Evolutionary conservation across 108 stramenopile genomes (phyloP).

Genomic region (Nitzschia sp.): DNA sequence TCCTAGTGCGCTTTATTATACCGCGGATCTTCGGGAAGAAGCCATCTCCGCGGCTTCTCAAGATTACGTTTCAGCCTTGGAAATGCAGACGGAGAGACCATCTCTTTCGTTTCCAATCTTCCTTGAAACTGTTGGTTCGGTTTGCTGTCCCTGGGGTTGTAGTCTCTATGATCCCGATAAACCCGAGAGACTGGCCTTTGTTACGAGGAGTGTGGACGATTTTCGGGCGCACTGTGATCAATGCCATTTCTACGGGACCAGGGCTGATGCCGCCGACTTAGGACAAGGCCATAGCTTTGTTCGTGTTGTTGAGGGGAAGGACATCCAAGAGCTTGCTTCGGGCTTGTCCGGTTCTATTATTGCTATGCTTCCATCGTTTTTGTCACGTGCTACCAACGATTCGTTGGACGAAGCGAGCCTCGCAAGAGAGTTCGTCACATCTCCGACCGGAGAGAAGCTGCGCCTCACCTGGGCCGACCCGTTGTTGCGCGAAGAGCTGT

Average conservation of each 20-base stretch:
- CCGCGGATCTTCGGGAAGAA: neutral
- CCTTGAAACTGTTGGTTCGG: neutral
- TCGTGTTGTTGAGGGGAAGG: neutral
- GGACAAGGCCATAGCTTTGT: neutral
- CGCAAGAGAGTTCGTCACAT: neutral
- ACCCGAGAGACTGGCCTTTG: neutral
- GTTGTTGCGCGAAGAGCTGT: neutral
- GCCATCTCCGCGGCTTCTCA: too few relatives aligned
- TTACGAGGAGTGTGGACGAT: neutral
- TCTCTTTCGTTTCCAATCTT: neutral
- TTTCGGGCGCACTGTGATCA: neutral
- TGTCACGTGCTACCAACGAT: neutral
- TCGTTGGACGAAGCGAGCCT: neutral
- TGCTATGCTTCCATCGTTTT: neutral
- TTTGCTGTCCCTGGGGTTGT: slow-evolving; percentile 23
- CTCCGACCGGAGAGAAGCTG: slow-evolving; percentile 16
- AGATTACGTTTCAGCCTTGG: too few relatives aligned
- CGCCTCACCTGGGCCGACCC: neutral
- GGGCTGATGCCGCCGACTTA: neutral
- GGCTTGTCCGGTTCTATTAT: slow-evolving; percentile 2
- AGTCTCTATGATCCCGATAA: neutral
- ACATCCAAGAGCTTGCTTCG: neutral
- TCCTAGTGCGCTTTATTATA: slow-evolving; percentile 18
- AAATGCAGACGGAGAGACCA: neutral
- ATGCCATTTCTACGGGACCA: slow-evolving; percentile 1